Conservation (phyloP, 768 basidiomycete genomes). For the Pleurotus platypus region DNA sequence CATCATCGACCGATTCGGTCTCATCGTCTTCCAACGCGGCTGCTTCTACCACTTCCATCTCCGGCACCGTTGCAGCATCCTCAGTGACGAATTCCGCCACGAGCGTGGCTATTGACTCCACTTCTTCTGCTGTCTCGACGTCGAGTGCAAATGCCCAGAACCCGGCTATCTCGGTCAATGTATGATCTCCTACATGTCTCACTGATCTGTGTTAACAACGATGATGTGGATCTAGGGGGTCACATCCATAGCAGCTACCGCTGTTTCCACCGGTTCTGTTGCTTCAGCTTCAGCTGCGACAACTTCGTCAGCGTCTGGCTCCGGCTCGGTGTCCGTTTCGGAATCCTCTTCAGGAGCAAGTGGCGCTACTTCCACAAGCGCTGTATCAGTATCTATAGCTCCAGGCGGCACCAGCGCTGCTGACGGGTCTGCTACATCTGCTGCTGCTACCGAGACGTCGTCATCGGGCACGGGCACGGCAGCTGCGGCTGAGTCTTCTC, state of each 20-base stretch:
- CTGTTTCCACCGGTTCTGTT: background rate
- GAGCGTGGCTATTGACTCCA: conserved; percentile 12
- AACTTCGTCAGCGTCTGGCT: conserved; percentile 7
- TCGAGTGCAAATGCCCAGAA: conserved; percentile 6
- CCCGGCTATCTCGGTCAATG: conserved; percentile 12
- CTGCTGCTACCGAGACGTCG: conserved; percentile 7
- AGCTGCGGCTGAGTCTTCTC: conserved; percentile 16
- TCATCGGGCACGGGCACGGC: conserved; percentile 9
- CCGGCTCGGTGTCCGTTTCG: conserved; percentile 8
- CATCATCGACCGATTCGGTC: conserved; percentile 6
- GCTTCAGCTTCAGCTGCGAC: conserved; percentile 9
- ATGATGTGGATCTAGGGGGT: background rate
- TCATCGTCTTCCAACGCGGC: conserved; percentile 6
- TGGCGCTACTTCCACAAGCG: background rate
- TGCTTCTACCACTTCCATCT: conserved; percentile 5
- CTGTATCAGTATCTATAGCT: conserved; percentile 4
- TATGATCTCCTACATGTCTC: background rate
- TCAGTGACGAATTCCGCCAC: conserved; percentile 9
- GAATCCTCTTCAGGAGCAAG: conserved; percentile 12
- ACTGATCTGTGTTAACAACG: background rate
- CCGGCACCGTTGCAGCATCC: background rate
- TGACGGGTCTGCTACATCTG: background rate
- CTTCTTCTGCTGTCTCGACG: conserved; percentile 11
- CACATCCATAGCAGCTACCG: background rate
- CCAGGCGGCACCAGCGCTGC: conserved; percentile 16